Conservation (phyloP, 2,329 filamentous ascomycete species). For the Aspergillus pseudotamarii region DNA sequence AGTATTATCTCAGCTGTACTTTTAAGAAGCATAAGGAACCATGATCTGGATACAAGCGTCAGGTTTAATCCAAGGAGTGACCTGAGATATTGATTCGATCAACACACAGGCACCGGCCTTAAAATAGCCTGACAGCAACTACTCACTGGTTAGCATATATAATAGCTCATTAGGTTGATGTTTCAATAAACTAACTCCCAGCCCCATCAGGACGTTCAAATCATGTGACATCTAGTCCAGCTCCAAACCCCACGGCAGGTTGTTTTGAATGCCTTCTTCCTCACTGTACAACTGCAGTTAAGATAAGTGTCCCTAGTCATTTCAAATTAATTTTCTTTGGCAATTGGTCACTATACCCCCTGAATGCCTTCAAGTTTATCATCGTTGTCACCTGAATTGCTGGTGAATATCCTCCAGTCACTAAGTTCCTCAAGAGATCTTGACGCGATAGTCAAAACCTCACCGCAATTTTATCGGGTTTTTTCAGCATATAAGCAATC, state of each 20-base stretch:
- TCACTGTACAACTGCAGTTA: neutral
- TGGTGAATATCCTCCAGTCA: neutral
- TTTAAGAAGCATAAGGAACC: too few relatives aligned
- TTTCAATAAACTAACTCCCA: too few relatives aligned
- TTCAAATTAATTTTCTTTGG: too few relatives aligned
- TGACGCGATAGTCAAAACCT: neutral
- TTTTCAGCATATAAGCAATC: neutral
- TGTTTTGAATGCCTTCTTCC: neutral
- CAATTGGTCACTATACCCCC: fast-evolving
- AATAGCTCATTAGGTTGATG: too few relatives aligned
- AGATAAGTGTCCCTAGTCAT: neutral
- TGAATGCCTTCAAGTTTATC: neutral
- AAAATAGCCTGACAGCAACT: too few relatives aligned
- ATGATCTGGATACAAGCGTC: too few relatives aligned
- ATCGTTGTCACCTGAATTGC: neutral
- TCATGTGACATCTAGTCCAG: neutral
- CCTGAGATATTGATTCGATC: too few relatives aligned
- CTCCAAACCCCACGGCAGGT: neutral
- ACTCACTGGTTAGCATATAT: too few relatives aligned
- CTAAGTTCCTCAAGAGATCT: neutral
- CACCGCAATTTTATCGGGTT: neutral
- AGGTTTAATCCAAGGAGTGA: too few relatives aligned
- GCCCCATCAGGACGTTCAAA: too few relatives aligned
- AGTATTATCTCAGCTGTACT: too few relatives aligned
- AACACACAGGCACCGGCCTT: too few relatives aligned